Base-by-base conservation (phyloP, 2,329 filamentous ascomycete species). In the Aspergillus arachidicola region DNA sequence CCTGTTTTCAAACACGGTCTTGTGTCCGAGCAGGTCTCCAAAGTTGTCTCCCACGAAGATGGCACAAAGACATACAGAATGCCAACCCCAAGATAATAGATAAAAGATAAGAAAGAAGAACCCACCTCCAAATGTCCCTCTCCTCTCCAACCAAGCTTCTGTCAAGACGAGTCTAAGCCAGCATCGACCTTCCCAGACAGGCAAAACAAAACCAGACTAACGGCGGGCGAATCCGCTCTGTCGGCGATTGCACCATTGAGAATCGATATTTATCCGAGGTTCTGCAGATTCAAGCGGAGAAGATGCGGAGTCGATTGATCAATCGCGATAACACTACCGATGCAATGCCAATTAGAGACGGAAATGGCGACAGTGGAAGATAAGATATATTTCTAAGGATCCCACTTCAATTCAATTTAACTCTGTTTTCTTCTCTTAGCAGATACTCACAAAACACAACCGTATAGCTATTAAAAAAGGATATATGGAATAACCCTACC, bases 171-270 rank as follows among this genome's bases (percentile, higher is more conserved):
- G 11, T 48, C 26, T 21, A 50, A 19, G 10, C 6, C 46, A 11
- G 26, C 16, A 21, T 51, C 14, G 48, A 51, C 48, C 26, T 51
- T 51, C 26, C 48, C 7, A 51, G 26, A 9, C 26, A 1, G 48
- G 48, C 48, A 30, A 51, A 10, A 30, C 14, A 9, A 16, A 4
- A 14, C 2, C 14, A 14, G 21, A 48, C 45, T 48, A 48, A 48
- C 19, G 45, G 45, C 45, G 45, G 45, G 21, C 23, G 45, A 48
- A 26, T 48, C 45, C 45, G 45, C 45, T 48, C 45, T 51, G n/a
- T 51, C 48, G 26, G 48, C 48, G 48, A 51, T 51, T 51, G 48
- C 48, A 51, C 48, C 48, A 30, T 51, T 51, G 26, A 32, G 48
- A 19, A 19, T 9, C 3, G 14, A 30, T 32, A 7, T 1, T 30